phyloP scores from a whole-genome alignment of 2,329 filamentous ascomycete species.

The Capronia coronata region DNA sequence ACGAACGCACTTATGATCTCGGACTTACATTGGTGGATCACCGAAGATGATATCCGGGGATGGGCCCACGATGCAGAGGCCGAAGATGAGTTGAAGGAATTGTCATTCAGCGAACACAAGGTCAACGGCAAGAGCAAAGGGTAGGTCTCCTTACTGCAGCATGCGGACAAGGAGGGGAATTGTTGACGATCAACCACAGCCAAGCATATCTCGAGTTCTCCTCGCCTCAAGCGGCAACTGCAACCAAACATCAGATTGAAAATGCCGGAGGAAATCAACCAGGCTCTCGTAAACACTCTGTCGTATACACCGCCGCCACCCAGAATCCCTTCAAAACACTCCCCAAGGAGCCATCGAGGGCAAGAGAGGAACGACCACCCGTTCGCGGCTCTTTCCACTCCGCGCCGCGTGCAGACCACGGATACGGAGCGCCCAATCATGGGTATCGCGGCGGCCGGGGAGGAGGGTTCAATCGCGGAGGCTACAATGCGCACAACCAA shows the following conservation, averaged over 20 bases:
- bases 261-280: slow-evolving; percentile 50
- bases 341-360: slow-evolving; percentile 74
- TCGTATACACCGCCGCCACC: slow-evolving; percentile 68
- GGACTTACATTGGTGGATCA: slow-evolving; percentile 94
- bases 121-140: slow-evolving; percentile 99
- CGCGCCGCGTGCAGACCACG: slow-evolving; percentile 36
- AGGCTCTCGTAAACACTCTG: slow-evolving; percentile 59
- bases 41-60: slow-evolving; percentile 86
- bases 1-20: slow-evolving; percentile 73
- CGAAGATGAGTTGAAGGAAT: slow-evolving; percentile 79
- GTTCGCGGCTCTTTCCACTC: slow-evolving; percentile 42
- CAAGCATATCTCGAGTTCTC: slow-evolving; percentile 81
- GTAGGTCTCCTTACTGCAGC: slow-evolving; percentile 50
- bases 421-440: slow-evolving; percentile 44
- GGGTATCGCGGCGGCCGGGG: slow-evolving; percentile 50
- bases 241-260: slow-evolving; percentile 76
- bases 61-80: slow-evolving; percentile 74
- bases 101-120: slow-evolving; percentile 97
- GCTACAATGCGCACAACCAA: slow-evolving; percentile 32
- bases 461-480: slow-evolving; percentile 45
- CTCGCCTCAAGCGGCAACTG: slow-evolving; percentile 76
- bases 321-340: slow-evolving; percentile 85
- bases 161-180: not conserved
- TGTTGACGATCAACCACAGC: slow-evolving; percentile 34
- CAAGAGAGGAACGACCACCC: slow-evolving; percentile 53